Base-by-base conservation (phyloP, 371 early-diverging fungal species). In the Mucor sp. region DNA sequence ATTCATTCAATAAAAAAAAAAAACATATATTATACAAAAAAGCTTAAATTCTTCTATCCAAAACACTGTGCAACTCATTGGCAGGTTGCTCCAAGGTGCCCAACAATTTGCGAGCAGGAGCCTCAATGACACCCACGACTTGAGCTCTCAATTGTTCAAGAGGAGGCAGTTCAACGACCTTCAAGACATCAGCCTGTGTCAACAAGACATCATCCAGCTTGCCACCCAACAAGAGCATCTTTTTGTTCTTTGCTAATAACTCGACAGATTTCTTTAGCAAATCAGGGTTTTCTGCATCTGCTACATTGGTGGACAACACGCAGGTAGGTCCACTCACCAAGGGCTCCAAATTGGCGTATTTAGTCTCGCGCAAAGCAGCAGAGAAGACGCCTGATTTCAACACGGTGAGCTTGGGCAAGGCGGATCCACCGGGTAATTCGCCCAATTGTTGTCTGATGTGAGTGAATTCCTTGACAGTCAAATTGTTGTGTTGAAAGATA, bases 401-500 rank as follows among this genome's bases (percentile, higher is more conserved):
- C 4, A 85, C 84, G 23, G 79, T 83, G 66, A 90, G 72, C n/a
- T 73, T 77, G 39, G 62, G 17, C 27, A 47, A 47, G 21, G 57
- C 19, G 9, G 64, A 28, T 17, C 76, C 65, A 6, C 68, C 74
- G 2, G 47, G 58, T 9, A 77, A 32, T 11, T 75, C 67, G 9
- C 80, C 78, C 5, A 90, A 67, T 4, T 87, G 83, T 59, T 80
- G 78, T 65, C 90, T 83, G 37, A 89, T 65, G 50, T 77, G 67
- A 17, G 85, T 83, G 66, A 88, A 77, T 63, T 90, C 90, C 35
- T 83, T 72, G 32, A 89, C 86, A 0, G 84, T 83, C 74, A 90
- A 76, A 67, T 90, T 90, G 82, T 89, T 90, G 79, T 89, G 88
- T 69, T 90, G 90, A 50, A 86, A 83, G 60, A 90, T 77, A 65